Conservation (phyloP, 225 moss, liverwort and hornwort genomes). For the Physcomitrium patens region DNA sequence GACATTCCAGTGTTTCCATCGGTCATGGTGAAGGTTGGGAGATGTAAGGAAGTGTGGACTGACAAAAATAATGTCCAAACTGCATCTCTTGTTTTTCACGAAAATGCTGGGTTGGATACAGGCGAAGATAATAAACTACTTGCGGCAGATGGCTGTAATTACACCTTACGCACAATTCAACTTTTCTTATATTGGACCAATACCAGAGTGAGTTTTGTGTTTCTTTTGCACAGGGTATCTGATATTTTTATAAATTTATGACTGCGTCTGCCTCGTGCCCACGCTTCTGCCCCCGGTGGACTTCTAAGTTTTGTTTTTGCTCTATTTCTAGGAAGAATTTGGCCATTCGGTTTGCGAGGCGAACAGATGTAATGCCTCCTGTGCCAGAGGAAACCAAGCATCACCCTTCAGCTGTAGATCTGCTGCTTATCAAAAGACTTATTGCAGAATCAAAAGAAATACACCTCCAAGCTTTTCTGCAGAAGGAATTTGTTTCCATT, state of each 20-base stretch:
- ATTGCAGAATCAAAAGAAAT: slow-evolving; percentile 82
- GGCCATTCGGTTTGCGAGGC: slow-evolving; percentile 84
- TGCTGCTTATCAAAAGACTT: slow-evolving; percentile 86
- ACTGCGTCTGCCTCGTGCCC: slow-evolving; percentile 17
- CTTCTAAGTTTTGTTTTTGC: slow-evolving; percentile 4
- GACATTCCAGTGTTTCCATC: slow-evolving; percentile 6
- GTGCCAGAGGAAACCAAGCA: slow-evolving; percentile 89
- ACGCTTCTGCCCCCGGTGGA: slow-evolving; percentile 12
- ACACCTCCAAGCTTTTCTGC: slow-evolving; percentile 77
- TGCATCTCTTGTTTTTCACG: slow-evolving; percentile 29
- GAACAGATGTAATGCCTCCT: slow-evolving; percentile 97
- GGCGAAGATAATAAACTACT: slow-evolving; percentile 95
- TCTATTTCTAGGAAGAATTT: slow-evolving; percentile 85
- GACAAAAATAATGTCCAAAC: slow-evolving; percentile 17
- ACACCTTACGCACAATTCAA: slow-evolving; percentile 94
- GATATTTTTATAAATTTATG: slow-evolving; percentile 11
- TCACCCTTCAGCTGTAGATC: slow-evolving; percentile 97
- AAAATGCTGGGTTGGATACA: slow-evolving; percentile 42
- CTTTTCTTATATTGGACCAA: slow-evolving; percentile 86
- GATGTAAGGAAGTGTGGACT: slow-evolving; percentile 6
- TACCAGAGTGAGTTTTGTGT: slow-evolving; percentile 79
- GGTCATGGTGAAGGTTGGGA: slow-evolving; percentile 9
- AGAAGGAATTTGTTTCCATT: slow-evolving; percentile 89
- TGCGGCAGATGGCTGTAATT: slow-evolving; percentile 98
- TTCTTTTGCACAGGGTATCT: slow-evolving; percentile 1